Evolutionary conservation across 352 stramenopile species (phyloP), one percentile per base, ranked within the genome.

Genomic region (Phytophthora podocarpi): DNA sequence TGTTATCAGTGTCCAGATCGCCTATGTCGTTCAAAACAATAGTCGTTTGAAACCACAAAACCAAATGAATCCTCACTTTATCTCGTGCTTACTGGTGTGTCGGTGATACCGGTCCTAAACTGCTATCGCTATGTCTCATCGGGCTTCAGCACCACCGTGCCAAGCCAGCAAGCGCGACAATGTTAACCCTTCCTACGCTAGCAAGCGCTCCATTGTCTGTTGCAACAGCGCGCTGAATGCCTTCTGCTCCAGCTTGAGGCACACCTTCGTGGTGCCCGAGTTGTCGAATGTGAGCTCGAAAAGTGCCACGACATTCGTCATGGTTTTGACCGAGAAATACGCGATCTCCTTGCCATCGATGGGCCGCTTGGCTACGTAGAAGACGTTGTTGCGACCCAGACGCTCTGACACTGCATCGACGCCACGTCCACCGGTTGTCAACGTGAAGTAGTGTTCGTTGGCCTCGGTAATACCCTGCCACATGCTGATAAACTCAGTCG

Each of bases 391-490:
- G 16, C 75, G 91, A 54, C 97, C 96, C 35, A 93, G 60, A 26
- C 81, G 72, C 9, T 98, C 89, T 12, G 83, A 77, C 41, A 98
- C 85, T 46, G 91, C 91, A 49, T 98, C 91, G 7, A 89, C 85
- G 23, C 76, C 86, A 16, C 74, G 70, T 18, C 52, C 59, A 20
- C 78, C 75, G 21, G 96, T 93, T 12, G 68, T 46, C 11, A 98
- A 68, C 12, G 91, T 95, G 40, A 91, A 95, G 59, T 98, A 98
- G 35, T 98, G 82, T 69, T 99, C 97, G 56, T 98, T 97, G 24
- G 84, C 75, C 62, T 98, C 96, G 43, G 95, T 86, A 67, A 99
- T 98, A n/a, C 68, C 78, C 70, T 99, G 98, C 97, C 97, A 99
- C 42, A 88, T 80, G 57, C 81, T 86, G 67, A 98, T 98, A 65